Conservation (phyloP, 768 basidiomycete species). For the Strobilomyces dryophilus region DNA sequence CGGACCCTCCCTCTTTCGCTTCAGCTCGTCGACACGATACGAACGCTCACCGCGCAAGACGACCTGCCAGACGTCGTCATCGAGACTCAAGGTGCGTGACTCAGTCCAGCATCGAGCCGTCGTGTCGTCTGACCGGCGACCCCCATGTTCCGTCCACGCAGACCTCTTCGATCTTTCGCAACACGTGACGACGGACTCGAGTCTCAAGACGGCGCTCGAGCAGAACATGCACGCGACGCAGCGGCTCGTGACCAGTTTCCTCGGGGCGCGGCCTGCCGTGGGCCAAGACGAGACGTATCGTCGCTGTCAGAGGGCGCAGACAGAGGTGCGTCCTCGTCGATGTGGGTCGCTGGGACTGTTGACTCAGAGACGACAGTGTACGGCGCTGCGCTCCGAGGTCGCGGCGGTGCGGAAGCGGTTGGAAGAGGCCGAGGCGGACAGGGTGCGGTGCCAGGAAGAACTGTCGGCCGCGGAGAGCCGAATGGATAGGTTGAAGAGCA, state of each 20-base stretch:
- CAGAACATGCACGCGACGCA: slow-evolving; percentile 56
- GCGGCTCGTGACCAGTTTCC: slow-evolving; percentile 55
- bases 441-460: slow-evolving; percentile 45
- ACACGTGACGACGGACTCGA: slow-evolving; percentile 28
- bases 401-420: slow-evolving; percentile 46
- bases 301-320: slow-evolving; percentile 50
- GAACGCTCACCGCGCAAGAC: slow-evolving; percentile 51
- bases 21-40: slow-evolving; percentile 66
- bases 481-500: slow-evolving; percentile 56
- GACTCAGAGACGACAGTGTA: slow-evolving; percentile 40
- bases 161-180: slow-evolving; percentile 32
- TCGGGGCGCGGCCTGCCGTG: slow-evolving; percentile 33
- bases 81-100: slow-evolving; percentile 39
- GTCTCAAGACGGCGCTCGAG: slow-evolving; percentile 41
- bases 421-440: slow-evolving; percentile 46
- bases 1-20: slow-evolving; percentile 1
- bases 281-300: slow-evolving; percentile 39
- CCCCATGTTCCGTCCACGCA: slow-evolving; percentile 5
- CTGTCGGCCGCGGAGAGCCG: slow-evolving; percentile 58
- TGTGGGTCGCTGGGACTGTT: background rate
- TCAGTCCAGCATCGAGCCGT: background rate
- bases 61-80: slow-evolving; percentile 41
- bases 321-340: slow-evolving; percentile 46
- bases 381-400: slow-evolving; percentile 55
- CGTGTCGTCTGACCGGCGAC: background rate